A percentile compares a stretch with the other conserved stretches of the same genome.
phyloP scores from a whole-genome alignment of 805 yeast genomes.

The Candida awuae region DNA sequence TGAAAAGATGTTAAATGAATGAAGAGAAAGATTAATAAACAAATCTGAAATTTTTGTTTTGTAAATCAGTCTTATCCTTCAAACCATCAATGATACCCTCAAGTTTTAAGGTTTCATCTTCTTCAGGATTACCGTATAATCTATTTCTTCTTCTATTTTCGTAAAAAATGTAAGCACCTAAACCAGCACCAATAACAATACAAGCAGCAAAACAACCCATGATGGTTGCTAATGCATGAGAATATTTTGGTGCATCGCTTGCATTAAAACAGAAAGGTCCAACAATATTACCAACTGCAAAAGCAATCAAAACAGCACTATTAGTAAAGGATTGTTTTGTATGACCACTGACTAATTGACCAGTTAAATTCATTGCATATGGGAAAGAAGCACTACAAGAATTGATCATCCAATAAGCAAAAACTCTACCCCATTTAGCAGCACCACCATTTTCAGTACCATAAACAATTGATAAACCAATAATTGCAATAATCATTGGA shows the following conservation, averaged over 20 bases:
- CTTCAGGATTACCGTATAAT: constrained; percentile 22
- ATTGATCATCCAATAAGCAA: constrained; percentile 30
- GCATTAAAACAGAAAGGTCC: constrained; percentile 47
- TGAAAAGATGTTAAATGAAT: no score
- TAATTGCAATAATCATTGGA: constrained; percentile 37
- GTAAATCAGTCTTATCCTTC: constrained; percentile 26
- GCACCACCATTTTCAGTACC: constrained; percentile 15
- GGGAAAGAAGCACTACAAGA: constrained; percentile 28
- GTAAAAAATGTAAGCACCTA: constrained; percentile 23
- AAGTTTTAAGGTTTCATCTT: constrained; percentile 20
- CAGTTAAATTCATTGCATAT: constrained; percentile 21
- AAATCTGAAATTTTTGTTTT: constrained; percentile 24
- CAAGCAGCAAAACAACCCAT: constrained; percentile 34
- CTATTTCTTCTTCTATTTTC: constrained; percentile 38
- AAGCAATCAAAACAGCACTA: constrained; percentile 37
- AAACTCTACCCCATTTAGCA: constrained; percentile 26
- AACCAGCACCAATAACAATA: constrained; percentile 23
- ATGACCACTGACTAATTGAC: constrained; percentile 39
- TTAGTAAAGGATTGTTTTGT: constrained; percentile 43
- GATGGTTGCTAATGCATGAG: constrained; percentile 32
- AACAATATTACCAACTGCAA: constrained; percentile 40
- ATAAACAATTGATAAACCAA: constrained; percentile 14
- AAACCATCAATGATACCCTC: constrained; percentile 28
- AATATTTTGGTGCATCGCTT: constrained; percentile 38
- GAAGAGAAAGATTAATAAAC: constrained; percentile 9